Evolutionary conservation across 306 rosid genomes (phyloP).

Genomic region (Vicia villosa): DNA sequence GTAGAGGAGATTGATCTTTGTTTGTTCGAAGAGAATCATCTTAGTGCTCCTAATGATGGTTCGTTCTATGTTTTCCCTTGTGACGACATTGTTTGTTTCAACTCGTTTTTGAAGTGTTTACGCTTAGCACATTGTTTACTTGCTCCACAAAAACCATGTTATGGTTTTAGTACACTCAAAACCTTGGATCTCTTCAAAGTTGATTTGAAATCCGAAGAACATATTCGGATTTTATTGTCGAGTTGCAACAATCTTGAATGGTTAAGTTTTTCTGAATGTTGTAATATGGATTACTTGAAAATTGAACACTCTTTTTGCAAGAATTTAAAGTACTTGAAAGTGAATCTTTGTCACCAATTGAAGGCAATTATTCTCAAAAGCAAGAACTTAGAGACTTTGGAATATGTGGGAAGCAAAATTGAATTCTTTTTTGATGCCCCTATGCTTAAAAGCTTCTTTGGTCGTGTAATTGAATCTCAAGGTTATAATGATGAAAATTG

Average conservation of each 20-base stretch:
- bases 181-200: slow-evolving; percentile 34
- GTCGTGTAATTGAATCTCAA: neutral
- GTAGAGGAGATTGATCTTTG: slow-evolving; percentile 47
- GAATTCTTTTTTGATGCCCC: slow-evolving; percentile 30
- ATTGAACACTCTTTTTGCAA: slow-evolving; percentile 32
- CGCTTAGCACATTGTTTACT: slow-evolving; percentile 39
- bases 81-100: slow-evolving; percentile 3
- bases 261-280: slow-evolving; percentile 29
- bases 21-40: slow-evolving; percentile 35
- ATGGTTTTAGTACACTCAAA: slow-evolving; percentile 27
- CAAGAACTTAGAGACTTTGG: slow-evolving; percentile 36
- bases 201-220: slow-evolving; percentile 20
- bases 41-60: slow-evolving; percentile 3
- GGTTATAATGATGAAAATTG: neutral
- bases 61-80: slow-evolving; percentile 39
- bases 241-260: slow-evolving; percentile 33
- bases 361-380: slow-evolving; percentile 13
- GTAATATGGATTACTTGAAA: slow-evolving; percentile 19
- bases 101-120: slow-evolving; percentile 24
- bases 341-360: slow-evolving; percentile 36
- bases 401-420: slow-evolving; percentile 37
- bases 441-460: slow-evolving; percentile 17
- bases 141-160: slow-evolving; percentile 10
- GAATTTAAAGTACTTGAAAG: slow-evolving; percentile 39
- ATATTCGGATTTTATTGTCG: slow-evolving; percentile 25